A percentile compares a stretch with the other conserved stretches of the same genome.
Evolutionary conservation across 176 grass and related monocot species (phyloP).

Genomic region (Melocanna baccifera): DNA sequence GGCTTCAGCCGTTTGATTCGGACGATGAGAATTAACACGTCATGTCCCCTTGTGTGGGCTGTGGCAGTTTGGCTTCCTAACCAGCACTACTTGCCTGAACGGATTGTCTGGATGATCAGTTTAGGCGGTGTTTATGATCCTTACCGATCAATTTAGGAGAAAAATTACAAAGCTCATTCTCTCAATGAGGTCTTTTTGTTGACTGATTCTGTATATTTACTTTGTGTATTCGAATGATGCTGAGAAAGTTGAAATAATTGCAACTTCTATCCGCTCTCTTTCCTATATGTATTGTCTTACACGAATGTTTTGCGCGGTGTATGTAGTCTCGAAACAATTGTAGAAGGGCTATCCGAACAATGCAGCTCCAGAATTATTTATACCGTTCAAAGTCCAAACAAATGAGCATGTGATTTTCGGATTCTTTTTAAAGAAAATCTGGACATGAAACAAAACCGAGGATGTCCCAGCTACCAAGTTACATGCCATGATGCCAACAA

Average conservation of each 20-base stretch:
- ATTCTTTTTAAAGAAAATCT: too few relatives aligned
- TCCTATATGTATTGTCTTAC: background rate
- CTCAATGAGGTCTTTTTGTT: conserved; percentile 12
- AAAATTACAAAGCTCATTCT: conserved; percentile 2
- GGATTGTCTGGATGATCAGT: background rate
- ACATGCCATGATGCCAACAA: too few relatives aligned
- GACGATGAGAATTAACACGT: conserved; percentile 60
- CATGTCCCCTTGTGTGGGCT: too few relatives aligned
- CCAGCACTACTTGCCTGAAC: too few relatives aligned
- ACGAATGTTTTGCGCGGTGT: background rate
- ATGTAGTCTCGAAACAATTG: background rate
- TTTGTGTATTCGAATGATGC: background rate
- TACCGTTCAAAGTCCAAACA: too few relatives aligned
- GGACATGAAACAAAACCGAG: too few relatives aligned
- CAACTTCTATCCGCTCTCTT: background rate
- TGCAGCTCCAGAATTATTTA: background rate
- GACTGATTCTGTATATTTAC: background rate
- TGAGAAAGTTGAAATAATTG: background rate
- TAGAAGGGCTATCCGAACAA: background rate
- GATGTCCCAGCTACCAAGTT: too few relatives aligned
- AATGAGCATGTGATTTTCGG: too few relatives aligned
- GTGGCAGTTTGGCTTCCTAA: too few relatives aligned
- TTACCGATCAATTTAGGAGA: background rate
- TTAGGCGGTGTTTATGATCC: background rate
- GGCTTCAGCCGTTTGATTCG: conserved; percentile 59